Evolutionary conservation across 2,329 filamentous ascomycete species (phyloP).

Genomic region (Phialophora chinensis): DNA sequence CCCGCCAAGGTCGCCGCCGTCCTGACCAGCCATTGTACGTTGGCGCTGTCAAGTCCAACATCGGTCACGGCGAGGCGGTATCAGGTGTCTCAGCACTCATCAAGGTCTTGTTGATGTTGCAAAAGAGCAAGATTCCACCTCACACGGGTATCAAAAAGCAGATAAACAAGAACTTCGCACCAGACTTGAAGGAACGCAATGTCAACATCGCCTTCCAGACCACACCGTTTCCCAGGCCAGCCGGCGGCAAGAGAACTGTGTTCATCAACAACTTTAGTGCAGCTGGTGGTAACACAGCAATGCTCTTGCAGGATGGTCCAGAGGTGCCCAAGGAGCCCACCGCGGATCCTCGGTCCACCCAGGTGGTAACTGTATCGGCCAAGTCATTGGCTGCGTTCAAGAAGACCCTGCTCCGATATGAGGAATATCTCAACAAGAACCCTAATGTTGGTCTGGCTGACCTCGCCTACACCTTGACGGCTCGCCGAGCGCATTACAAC

Average conservation of each 20-base stretch:
- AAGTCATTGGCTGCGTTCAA: constrained; percentile 57
- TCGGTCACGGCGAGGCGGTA: constrained; percentile 55
- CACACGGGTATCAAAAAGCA: constrained; percentile 70
- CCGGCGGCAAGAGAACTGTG: constrained; percentile 46
- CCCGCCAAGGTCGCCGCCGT: constrained; percentile 40
- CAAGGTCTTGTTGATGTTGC: constrained; percentile 70
- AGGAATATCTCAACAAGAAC: constrained; percentile 61
- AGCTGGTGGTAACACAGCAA: constrained; percentile 72
- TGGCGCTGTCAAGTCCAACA: constrained; percentile 47
- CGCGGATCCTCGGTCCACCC: constrained; percentile 61
- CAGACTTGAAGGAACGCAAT: constrained; percentile 44
- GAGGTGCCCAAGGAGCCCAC: constrained; percentile 41
- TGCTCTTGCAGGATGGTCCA: constrained; percentile 69
- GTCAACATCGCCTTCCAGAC: constrained; percentile 54
- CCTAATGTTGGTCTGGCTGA: constrained; percentile 59
- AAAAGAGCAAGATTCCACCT: constrained; percentile 67
- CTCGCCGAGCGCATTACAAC: constrained; percentile 55
- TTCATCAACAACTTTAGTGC: constrained; percentile 73
- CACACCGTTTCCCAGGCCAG: constrained; percentile 42
- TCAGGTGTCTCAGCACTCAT: constrained; percentile 53
- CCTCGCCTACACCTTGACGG: constrained; percentile 72
- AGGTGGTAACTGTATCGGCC: constrained; percentile 65
- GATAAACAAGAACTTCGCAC: constrained; percentile 46
- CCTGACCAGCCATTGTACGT: constrained; percentile 45
- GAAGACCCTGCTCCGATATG: constrained; percentile 62